Evolutionary conservation across 202 grass and related monocot species (phyloP), one percentile per base, ranked within the genome.

Genomic region (Cymbopogon flexuosus): DNA sequence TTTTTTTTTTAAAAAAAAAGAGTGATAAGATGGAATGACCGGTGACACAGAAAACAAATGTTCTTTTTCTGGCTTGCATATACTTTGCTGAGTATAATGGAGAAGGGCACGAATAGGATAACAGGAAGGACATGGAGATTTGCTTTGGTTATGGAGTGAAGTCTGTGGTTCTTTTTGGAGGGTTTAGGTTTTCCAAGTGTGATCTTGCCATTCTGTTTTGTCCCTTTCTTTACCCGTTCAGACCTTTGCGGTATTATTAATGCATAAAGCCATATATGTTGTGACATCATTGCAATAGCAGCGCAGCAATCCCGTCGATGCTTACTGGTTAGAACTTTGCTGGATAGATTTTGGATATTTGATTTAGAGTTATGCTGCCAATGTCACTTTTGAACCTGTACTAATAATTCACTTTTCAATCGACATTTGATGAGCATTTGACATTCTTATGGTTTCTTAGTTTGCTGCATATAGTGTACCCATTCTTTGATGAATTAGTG

Each of bases 331-430:
- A 62, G 29, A 72, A 36, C 74, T 77, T 82, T 39, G 9, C 8
- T 73, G 36, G 70, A 3, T 73, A 30, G 2, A 46, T 84, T 77
- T 84, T 84, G 31, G 19, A 41, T 64, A 65, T 42, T 70, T 12
- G 15, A 43, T 51, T 33, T 72, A 34, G 22, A 54, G 34, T 78
- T 71, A 9, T 62, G 19, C 42, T 39, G 21, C 33, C n/a, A 11
- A 16, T 6, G 5, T 73, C 6, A 3, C 27, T 42, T 76, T 67
- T 18, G 37, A 58, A 24, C 63, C 6, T 75, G 70, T 75, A 4
- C 15, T 83, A 67, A 21, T 57, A 58, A 31, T 35, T 57, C 34
- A 10, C 47, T 76, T 36, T 82, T 21, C 30, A 62, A 39, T 72
- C 72, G 24, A 39, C 1, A 2, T 66, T 34, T 57, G 34, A 36